Percentiles rank a stretch among this genome's conserved stretches.
Evolutionary conservation across 257 asterid species (phyloP).

Genomic region (Salvia miltiorrhiza): DNA sequence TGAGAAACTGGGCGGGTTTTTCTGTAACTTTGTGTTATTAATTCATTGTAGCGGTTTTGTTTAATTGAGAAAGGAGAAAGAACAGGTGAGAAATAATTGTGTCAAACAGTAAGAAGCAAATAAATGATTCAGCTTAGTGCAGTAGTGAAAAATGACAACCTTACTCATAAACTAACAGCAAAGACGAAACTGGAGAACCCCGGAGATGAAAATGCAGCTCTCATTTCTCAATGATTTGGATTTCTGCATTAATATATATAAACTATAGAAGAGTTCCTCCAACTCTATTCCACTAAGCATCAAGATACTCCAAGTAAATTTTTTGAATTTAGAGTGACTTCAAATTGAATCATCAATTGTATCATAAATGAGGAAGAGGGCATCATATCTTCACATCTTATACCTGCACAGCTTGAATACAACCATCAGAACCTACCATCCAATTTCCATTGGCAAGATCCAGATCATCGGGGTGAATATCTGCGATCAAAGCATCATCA

Average conservation of each 20-base stretch:
- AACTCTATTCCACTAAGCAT: neutral
- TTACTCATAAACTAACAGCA: neutral
- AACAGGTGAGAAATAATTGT: neutral
- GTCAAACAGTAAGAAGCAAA: neutral
- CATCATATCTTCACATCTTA: neutral
- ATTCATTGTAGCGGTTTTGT: neutral
- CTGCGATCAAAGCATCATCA: constrained; percentile 17
- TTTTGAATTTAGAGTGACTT: neutral
- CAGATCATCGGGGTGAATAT: constrained; percentile 15
- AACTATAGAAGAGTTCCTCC: neutral
- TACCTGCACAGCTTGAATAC: constrained; percentile 13
- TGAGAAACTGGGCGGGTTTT: neutral
- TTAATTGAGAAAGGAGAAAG: neutral
- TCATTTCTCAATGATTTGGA: neutral
- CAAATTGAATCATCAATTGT: constrained; percentile 11
- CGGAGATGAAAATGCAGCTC: constrained; percentile 8
- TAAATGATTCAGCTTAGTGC: neutral
- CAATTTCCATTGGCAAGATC: constrained; percentile 28
- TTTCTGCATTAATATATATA: neutral
- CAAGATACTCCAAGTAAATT: neutral
- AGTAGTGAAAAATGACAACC: neutral
- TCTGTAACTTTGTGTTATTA: neutral
- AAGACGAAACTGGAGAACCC: neutral
- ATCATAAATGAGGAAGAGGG: neutral
- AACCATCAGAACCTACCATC: constrained; percentile 17